Evolutionary conservation across 805 yeast species (phyloP), one percentile per base, ranked within the genome.

Genomic region (Kregervanrija delftensis): DNA sequence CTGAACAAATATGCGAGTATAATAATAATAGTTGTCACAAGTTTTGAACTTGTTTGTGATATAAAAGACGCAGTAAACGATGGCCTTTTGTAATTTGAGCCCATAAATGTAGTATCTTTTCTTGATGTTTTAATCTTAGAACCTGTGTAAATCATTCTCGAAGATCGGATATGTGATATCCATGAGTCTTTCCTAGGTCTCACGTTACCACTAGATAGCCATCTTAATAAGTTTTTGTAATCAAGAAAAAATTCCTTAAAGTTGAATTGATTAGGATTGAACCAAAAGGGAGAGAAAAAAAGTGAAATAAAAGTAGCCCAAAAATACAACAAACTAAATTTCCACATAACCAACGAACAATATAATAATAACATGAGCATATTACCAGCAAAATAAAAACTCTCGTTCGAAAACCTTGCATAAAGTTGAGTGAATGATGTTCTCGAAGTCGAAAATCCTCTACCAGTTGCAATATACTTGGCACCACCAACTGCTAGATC

Each of bases 401-500:
- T 75, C 41, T 81, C 84, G 31, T 78, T 70, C 3, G 88, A 80
- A 63, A 83, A 86, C 49, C 89, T 71, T 9, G 87, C 67, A 55
- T 80, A 86, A 39, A 86, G 68, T 10, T 70, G 62, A n/a, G 78
- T 65, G 56, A 84, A 83, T 32, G 87, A 79, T 39, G 76, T 71
- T 58, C 95, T 72, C 1, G 79, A 71, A 3, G 90, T 86, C 2
- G 95, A 88, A 60, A 86, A 80, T 10, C 89, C 89, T 64, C 95
- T 72, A 12, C 93, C 93, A 1, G 93, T 86, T 2, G 90, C 81
- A 56, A 85, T 82, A 64, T 86, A 86, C 56, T 79, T 72, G 3
- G 95, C 95, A 50, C 91, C 93, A 42, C 95, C 93, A 48, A 83
- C 71, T 11, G 84, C 67, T 51, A 86, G 64, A 63, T 85, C 89